Conservation (phyloP, 352 stramenopile species). For the Globisporangium barbulae region DNA sequence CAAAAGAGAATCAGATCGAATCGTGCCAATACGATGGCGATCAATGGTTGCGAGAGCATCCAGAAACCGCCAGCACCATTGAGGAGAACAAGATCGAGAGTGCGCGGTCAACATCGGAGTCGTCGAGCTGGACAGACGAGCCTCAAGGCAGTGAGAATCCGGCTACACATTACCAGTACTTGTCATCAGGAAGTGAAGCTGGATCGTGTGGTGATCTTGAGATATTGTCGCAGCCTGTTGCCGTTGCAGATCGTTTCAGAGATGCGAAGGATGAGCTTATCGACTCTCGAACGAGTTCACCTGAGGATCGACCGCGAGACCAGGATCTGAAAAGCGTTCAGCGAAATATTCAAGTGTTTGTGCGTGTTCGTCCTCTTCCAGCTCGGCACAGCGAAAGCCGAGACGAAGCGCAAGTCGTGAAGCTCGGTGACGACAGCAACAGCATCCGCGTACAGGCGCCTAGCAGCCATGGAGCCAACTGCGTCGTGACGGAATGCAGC, state of each 20-base stretch:
- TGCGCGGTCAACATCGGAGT: not conserved
- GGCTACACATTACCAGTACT: not conserved
- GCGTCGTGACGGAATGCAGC: slow-evolving; percentile 50
- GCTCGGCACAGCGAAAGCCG: slow-evolving; percentile 14
- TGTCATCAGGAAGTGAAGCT: not conserved
- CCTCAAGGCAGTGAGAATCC: not conserved
- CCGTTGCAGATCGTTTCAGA: not conserved
- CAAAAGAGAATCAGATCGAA: not conserved
- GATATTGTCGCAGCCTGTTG: not conserved
- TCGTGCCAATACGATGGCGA: no score
- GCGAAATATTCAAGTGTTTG: slow-evolving; percentile 57
- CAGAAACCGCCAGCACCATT: not conserved
- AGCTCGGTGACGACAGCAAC: slow-evolving; percentile 23
- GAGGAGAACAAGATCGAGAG: not conserved
- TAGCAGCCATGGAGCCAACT: slow-evolving; percentile 15
- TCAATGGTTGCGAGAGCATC: not conserved
- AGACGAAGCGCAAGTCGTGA: slow-evolving; percentile 29
- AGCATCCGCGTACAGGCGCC: slow-evolving; percentile 23
- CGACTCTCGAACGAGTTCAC: not conserved
- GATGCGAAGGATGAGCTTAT: not conserved
- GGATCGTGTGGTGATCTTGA: not conserved
- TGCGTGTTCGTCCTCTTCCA: slow-evolving; percentile 56
- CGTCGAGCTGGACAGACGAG: not conserved
- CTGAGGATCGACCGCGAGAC: not conserved
- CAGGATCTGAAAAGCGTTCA: slow-evolving; percentile 1